phyloP scores from a whole-genome alignment of 1,284 basidiomycete species.

The Exsudoporus floridanus region DNA sequence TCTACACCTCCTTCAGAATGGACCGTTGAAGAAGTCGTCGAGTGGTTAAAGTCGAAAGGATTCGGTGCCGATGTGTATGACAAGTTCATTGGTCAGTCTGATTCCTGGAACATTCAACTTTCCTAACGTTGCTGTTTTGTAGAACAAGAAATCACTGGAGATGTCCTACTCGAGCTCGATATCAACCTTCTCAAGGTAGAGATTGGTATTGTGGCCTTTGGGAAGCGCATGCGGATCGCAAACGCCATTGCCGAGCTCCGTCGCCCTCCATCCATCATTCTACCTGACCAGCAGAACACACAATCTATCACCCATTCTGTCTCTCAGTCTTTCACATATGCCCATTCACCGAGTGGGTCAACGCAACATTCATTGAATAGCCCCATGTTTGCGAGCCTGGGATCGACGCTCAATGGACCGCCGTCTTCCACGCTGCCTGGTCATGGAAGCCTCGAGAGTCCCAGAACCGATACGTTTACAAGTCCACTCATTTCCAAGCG shows the following conservation, averaged over 20 bases:
- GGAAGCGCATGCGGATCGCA: slow-evolving; percentile 90
- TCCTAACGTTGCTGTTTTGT: slow-evolving; percentile 9
- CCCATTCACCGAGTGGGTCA: slow-evolving; percentile 39
- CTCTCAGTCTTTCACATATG: slow-evolving; percentile 35
- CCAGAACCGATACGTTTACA: slow-evolving; percentile 32
- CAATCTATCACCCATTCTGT: slow-evolving; percentile 48
- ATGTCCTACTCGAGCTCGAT: slow-evolving; percentile 93
- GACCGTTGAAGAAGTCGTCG: slow-evolving; percentile 86
- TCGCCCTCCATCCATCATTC: slow-evolving; percentile 58
- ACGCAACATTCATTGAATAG: slow-evolving; percentile 39
- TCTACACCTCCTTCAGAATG: slow-evolving; percentile 66
- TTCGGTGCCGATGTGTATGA: slow-evolving; percentile 82
- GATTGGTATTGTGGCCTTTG: slow-evolving; percentile 92
- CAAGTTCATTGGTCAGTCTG: slow-evolving; percentile 77
- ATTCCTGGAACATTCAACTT: not conserved
- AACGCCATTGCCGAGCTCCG: slow-evolving; percentile 93
- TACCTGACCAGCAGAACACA: slow-evolving; percentile 41
- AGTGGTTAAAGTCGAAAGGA: slow-evolving; percentile 83
- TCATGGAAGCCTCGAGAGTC: slow-evolving; percentile 42
- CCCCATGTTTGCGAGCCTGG: slow-evolving; percentile 33
- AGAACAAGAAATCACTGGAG: slow-evolving; percentile 99
- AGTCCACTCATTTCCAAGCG: slow-evolving; percentile 25
- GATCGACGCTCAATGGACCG: slow-evolving; percentile 23
- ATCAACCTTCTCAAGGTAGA: slow-evolving; percentile 91
- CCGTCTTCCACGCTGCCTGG: slow-evolving; percentile 26